phyloP scores from a whole-genome alignment of 768 basidiomycete species.

The Hirschioporus abietinus region DNA sequence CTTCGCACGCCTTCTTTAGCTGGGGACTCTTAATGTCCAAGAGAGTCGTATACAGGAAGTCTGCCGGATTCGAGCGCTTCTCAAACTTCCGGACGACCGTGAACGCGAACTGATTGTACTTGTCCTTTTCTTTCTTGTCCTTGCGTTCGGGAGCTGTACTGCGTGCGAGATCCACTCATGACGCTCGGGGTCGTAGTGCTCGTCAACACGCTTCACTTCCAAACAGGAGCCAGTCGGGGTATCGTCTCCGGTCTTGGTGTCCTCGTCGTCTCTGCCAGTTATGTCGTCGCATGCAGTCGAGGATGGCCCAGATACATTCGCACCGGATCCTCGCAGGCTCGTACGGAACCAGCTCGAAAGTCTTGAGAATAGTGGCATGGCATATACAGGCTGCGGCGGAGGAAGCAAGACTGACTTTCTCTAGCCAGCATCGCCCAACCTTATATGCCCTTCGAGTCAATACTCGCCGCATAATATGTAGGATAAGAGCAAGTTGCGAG shows the following conservation, averaged over 20 bases:
- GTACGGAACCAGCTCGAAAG: background rate
- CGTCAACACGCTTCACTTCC: slow-evolving; percentile 21
- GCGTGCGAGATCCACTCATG: slow-evolving; percentile 22
- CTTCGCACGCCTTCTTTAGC: slow-evolving; percentile 51
- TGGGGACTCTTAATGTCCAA: slow-evolving; percentile 47
- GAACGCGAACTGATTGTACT: slow-evolving; percentile 22
- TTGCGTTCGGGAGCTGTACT: slow-evolving; percentile 2
- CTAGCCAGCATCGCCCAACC: background rate
- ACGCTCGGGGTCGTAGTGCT: slow-evolving; percentile 18
- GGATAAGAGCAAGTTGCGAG: background rate
- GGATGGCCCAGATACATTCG: background rate
- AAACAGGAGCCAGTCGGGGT: slow-evolving; percentile 8
- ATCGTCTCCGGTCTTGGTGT: background rate
- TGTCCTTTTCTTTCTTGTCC: background rate
- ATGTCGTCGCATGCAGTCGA: background rate
- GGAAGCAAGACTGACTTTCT: background rate
- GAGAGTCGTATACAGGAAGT: slow-evolving; percentile 19
- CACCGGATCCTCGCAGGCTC: background rate
- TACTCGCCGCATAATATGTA: background rate
- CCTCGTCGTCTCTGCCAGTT: background rate
- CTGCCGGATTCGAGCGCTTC: slow-evolving; percentile 13
- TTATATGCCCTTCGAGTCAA: background rate
- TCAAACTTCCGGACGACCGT: slow-evolving; percentile 21
- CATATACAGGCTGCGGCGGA: too few species aligned
- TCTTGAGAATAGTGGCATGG: background rate